Percentiles rank a stretch among this genome's conserved stretches.
These are phyloP conservation scores for Calophaca sinica DNA, from an alignment of 306 rosid species.

Conservation along the genomic window DNA sequence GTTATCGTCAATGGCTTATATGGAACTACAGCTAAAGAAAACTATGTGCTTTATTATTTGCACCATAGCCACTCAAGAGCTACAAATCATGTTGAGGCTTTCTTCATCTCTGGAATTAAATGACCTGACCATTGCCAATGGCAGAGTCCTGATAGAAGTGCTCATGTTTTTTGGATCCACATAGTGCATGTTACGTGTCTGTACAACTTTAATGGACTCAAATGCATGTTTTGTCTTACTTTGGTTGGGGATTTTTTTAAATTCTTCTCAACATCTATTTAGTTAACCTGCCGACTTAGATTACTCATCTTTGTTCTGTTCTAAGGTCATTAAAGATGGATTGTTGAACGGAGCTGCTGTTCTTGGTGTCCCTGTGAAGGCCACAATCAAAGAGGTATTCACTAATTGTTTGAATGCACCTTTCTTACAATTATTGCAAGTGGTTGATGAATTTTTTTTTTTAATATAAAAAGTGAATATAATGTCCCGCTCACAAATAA, in stretches of 20 bases:
- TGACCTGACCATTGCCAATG: slow-evolving; percentile 24
- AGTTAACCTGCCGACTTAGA: slow-evolving; percentile 34
- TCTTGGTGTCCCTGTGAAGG: slow-evolving; percentile 94
- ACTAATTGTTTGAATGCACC: slow-evolving; percentile 22
- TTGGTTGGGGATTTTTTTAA: background rate
- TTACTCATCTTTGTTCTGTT: slow-evolving; percentile 36
- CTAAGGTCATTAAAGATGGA: slow-evolving; percentile 90
- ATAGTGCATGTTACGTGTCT: background rate
- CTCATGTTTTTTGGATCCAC: slow-evolving; percentile 32
- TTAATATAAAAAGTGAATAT: background rate
- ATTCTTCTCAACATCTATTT: slow-evolving; percentile 1
- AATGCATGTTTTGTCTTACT: slow-evolving; percentile 5
- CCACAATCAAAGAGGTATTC: slow-evolving; percentile 95
- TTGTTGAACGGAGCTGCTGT: slow-evolving; percentile 86
- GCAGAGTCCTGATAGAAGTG: slow-evolving; percentile 24
- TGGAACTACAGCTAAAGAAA: slow-evolving; percentile 34
- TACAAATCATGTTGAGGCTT: slow-evolving; percentile 28
- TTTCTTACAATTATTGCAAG: slow-evolving; percentile 6
- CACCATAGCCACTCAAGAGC: slow-evolving; percentile 15
- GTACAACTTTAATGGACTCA: slow-evolving; percentile 19
- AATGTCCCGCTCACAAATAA: background rate
- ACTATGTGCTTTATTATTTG: slow-evolving; percentile 26
- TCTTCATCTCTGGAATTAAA: slow-evolving; percentile 28
- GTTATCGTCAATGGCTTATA: slow-evolving; percentile 9
- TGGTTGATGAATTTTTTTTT: slow-evolving; percentile 21